A percentile compares a stretch with the other conserved stretches of the same genome.
phyloP scores from a whole-genome alignment of 2,329 filamentous ascomycete genomes.

The Plectosphaerella sp. region DNA sequence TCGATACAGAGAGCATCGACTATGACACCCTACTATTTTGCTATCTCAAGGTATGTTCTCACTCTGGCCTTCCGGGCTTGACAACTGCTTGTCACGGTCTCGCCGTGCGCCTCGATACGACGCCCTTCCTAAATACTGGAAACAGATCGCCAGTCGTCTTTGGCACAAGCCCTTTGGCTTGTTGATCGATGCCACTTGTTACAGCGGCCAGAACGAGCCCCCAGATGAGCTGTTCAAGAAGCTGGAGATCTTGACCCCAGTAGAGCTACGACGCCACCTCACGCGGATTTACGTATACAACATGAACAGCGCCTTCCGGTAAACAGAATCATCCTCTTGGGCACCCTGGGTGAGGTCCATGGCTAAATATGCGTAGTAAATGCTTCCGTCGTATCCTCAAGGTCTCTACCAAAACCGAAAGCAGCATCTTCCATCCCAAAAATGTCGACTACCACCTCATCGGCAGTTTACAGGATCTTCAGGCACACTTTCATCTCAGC shows the following conservation, averaged over 20 bases:
- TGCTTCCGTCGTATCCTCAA: constrained; percentile 61
- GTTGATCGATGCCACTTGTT: constrained; percentile 66
- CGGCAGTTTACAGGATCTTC: constrained; percentile 61
- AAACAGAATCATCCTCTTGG: constrained; percentile 12
- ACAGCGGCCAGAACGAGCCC: constrained; percentile 62
- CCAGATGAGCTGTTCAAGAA: constrained; percentile 62
- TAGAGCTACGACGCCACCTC: constrained; percentile 55
- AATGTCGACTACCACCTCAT: constrained; percentile 65
- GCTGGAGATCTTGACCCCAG: constrained; percentile 57
- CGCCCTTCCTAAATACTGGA: not conserved
- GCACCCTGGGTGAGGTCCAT: not conserved
- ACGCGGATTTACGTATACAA: constrained; percentile 65
- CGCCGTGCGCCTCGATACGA: not conserved
- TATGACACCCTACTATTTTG: constrained; percentile 63
- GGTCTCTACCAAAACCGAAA: constrained; percentile 56
- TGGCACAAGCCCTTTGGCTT: constrained; percentile 67
- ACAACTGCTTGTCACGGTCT: not conserved
- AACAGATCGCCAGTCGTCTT: constrained; percentile 61
- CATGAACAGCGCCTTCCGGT: constrained; percentile 68
- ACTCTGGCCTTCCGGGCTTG: not conserved
- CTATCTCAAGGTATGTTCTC: constrained; percentile 54
- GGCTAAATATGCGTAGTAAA: constrained; percentile 36
- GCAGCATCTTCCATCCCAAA: constrained; percentile 59
- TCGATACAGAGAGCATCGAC: constrained; percentile 61
- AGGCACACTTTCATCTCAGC: constrained; percentile 62